Base-by-base conservation (phyloP, 1,284 basidiomycete genomes). In the Sporisorium graminicola region DNA sequence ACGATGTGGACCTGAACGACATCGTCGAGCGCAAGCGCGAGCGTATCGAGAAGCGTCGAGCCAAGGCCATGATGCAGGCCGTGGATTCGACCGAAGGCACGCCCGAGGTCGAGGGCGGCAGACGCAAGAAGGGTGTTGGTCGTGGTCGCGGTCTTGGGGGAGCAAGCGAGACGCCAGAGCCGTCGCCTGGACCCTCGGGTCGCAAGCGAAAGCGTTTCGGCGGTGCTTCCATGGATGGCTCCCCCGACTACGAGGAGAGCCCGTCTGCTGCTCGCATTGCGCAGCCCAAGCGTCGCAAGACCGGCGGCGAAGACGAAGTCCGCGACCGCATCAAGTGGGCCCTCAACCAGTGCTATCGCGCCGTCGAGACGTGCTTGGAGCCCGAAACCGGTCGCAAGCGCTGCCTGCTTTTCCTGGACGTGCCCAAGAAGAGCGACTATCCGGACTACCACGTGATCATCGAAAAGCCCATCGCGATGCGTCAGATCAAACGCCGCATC, bases 401-500 rank as follows among this genome's bases (percentile, higher is more conserved):
- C 27, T 82, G 69, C 58, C 68, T 71, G 22, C 75, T 86, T n/a
- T 87, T 87, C 82, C 72, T 85, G 40, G 85, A 86, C 51, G 77
- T 87, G 7, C 86, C 86, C 35, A 82, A 80, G 47, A 82, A 82
- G 72, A 81, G 92, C 90, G 91, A 93, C 73, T 98, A 97, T 84
- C 94, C 94, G 8, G 94, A 97, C 82, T 98, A 98, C 86, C 81
- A 83, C 62, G 71, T 82, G 42, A 86, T 91, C 77, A 91, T 92
- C 80, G 86, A 86, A 31, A 87, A 88, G 58, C 96, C 95, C 1
- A 97, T 98, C 79, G 91, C 93, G 40, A 90, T 99, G 81, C 91
- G 93, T 27, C 90, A 92, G 74, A 92, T 98, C 82, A 92, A 93
- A 68, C 94, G 94, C 83, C 92, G 93, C 33, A 90, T 92, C 66